phyloP scores from a whole-genome alignment of 345 rosid genomes.

The Hibiscus tridactylites region DNA sequence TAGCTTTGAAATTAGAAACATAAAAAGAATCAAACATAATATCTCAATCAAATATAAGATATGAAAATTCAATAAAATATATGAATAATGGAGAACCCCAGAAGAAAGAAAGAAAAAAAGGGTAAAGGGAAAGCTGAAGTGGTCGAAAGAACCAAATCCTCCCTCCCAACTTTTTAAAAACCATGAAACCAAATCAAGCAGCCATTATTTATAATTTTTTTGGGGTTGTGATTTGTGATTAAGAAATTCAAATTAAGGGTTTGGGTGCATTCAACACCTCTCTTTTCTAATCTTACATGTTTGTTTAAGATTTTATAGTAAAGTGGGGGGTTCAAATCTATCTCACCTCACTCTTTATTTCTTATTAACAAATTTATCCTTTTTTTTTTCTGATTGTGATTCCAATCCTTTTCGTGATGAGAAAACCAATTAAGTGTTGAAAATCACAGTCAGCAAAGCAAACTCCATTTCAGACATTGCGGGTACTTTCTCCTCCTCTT shows the following conservation, averaged over 20 bases:
- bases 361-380: conserved; percentile 9
- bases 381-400: conserved; percentile 13
- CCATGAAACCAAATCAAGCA: conserved; percentile 1
- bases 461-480: conserved; percentile 23
- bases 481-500: conserved; percentile 10
- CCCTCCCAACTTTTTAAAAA: not conserved
- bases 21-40: too few species aligned
- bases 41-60: not conserved
- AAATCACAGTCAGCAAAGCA: conserved; percentile 18
- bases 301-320: not conserved
- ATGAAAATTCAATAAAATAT: not conserved
- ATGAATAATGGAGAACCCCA: not conserved
- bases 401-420: conserved; percentile 19
- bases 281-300: not conserved
- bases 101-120: not conserved
- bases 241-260: not conserved
- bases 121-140: not conserved
- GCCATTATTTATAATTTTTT: not conserved
- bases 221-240: not conserved
- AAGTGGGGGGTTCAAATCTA: conserved; percentile 20
- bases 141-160: not conserved
- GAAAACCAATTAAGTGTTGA: not conserved
- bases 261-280: not conserved
- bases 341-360: not conserved
- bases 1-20: not conserved